Evolutionary conservation across 2,329 filamentous ascomycete genomes (phyloP), one percentile per base, ranked within the genome.

Genomic region (Sphaerulina populicola): DNA sequence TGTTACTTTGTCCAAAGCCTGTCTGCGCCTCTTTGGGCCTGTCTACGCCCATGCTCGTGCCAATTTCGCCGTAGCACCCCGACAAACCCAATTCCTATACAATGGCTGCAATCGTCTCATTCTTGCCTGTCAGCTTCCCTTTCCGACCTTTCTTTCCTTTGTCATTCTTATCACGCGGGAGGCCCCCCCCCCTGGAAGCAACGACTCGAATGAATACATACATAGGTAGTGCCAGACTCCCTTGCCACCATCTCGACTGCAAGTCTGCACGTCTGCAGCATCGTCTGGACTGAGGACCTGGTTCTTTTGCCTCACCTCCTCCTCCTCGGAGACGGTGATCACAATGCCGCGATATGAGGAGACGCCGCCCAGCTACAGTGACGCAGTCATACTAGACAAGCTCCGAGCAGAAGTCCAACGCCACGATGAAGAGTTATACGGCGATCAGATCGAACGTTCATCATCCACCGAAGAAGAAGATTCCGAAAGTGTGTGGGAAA

Each of bases 291-390:
- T 11, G 52, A 54, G 30, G 52, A 51, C 44, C 27, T 54, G 27
- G 52, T 54, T 31, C 23, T 7, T 7, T 27, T 54, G 29, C 35
- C 39, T 54, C 14, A 37, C 47, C 31, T 49, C 49, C 15, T 49
- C 49, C 15, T 55, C 52, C 33, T 48, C 47, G 29, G 46, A 47
- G 31, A 44, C 18, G 35, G 43, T 36, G 27, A 40, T 12, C 49
- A 51, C 47, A 21, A 52, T 52, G 56, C 53, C 37, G 18, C 21
- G 38, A 21, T 27, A 38, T 9, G 29, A 44, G n/a, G 31, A 42
- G 21, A 33, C 40, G 23, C 55, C 52, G 14, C 55, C 55, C 3
- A 52, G 51, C 35, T 57, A 57, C 43, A 36, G 47, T 42, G 52
- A 54, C 44, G 49, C 54, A 18, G 44, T 51, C 5, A 41, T 44